Percentiles rank a stretch among this genome's conserved stretches.
phyloP scores from a whole-genome alignment of 2,329 filamentous ascomycete genomes.

The Sporothrix schenckii region DNA sequence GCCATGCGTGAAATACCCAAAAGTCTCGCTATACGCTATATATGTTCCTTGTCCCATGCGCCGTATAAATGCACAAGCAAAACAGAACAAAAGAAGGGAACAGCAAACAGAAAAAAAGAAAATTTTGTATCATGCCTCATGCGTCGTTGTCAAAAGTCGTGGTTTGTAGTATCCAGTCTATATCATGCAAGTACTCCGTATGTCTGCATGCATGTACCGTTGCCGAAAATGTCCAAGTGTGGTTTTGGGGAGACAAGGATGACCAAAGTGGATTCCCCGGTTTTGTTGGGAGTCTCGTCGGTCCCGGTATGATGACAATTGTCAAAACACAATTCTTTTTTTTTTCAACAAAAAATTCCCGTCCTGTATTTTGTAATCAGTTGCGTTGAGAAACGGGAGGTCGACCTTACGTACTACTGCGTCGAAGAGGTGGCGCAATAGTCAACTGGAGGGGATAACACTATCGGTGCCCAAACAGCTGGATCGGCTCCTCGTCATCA shows the following conservation, averaged over 20 bases:
- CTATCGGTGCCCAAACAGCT: constrained; percentile 55
- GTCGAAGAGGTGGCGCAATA: not conserved
- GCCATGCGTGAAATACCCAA: constrained; percentile 8
- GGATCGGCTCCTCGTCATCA: constrained; percentile 51
- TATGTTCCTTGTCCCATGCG: not conserved
- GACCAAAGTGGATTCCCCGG: not conserved
- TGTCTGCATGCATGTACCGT: not conserved
- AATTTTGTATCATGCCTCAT: not conserved
- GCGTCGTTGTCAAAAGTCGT: not conserved
- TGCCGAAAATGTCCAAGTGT: constrained; percentile 17
- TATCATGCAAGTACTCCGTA: not conserved
- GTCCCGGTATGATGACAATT: not conserved
- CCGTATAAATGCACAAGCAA: not conserved
- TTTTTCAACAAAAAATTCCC: not conserved
- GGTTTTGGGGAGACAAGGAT: constrained; percentile 15
- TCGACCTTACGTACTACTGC: too few relatives aligned
- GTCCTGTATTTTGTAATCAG: constrained; percentile 4
- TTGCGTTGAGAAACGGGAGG: not conserved
- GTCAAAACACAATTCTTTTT: not conserved
- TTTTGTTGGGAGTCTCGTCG: constrained; percentile 13
- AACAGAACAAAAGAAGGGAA: not conserved
- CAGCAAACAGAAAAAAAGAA: not conserved
- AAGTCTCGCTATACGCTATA: not conserved
- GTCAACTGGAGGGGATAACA: constrained; percentile 7
- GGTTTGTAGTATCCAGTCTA: not conserved